Evolutionary conservation across 805 yeast species (phyloP).

Genomic region (Hyphopichia homilentoma): DNA sequence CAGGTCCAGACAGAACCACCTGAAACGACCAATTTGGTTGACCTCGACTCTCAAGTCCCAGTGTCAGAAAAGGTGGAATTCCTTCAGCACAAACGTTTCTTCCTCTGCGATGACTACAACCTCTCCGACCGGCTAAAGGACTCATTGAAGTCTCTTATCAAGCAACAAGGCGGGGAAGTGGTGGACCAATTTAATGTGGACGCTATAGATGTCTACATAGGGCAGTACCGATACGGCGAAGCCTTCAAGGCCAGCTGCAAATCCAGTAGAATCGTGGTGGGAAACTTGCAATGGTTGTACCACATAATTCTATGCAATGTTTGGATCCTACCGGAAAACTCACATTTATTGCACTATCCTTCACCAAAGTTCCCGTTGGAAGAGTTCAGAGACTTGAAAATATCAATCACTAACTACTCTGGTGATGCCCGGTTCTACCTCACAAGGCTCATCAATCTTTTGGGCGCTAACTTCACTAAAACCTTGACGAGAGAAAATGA

Average conservation of each 20-base stretch:
- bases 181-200: constrained; percentile 15
- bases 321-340: constrained; percentile 52
- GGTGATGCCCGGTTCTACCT: constrained; percentile 82
- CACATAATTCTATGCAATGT: constrained; percentile 53
- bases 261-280: constrained; percentile 43
- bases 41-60: too few relatives aligned
- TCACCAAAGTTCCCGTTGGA: constrained; percentile 48
- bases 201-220: constrained; percentile 46
- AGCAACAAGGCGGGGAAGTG: constrained; percentile 53
- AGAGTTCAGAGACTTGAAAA: constrained; percentile 49
- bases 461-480: constrained; percentile 77
- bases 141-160: constrained; percentile 43
- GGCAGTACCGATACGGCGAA: constrained; percentile 57
- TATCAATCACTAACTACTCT: constrained; percentile 74
- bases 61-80: constrained; percentile 15
- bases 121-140: constrained; percentile 41
- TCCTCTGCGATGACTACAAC: constrained; percentile 51
- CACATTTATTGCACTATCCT: constrained; percentile 70
- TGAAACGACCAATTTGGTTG: background rate
- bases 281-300: constrained; percentile 74
- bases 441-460: constrained; percentile 52
- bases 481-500: constrained; percentile 64
- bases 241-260: constrained; percentile 47
- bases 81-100: constrained; percentile 45
- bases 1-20: background rate